These are phyloP conservation scores for Fraxinus sp. DNA, from an alignment of 305 asterid genomes.

Conservation along the genomic window DNA sequence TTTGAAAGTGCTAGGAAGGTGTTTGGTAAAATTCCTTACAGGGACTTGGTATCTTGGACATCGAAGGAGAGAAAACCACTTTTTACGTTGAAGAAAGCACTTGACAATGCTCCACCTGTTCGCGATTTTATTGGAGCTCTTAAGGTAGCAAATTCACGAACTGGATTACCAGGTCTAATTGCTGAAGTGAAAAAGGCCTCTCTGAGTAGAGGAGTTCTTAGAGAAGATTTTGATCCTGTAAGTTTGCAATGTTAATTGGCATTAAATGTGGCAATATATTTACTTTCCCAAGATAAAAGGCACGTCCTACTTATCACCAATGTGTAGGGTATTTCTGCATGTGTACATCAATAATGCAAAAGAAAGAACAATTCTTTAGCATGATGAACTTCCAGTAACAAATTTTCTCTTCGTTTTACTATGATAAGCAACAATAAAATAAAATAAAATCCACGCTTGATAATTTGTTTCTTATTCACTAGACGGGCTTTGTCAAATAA, in stretches of 20 bases:
- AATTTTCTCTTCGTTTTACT: background rate
- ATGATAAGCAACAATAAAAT: no score
- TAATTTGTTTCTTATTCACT: background rate
- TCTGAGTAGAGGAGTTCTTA: conserved; percentile 83
- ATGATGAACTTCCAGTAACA: background rate
- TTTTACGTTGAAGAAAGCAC: conserved; percentile 40
- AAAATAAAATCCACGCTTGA: background rate
- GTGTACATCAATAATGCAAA: background rate
- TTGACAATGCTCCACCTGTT: conserved; percentile 64
- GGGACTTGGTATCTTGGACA: conserved; percentile 52
- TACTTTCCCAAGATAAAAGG: background rate
- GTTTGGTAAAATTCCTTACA: conserved; percentile 42
- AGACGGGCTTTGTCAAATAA: background rate
- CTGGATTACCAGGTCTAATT: conserved; percentile 80
- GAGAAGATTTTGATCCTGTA: conserved; percentile 93
- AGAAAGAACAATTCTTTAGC: background rate
- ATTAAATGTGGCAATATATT: background rate
- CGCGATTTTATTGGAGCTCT: conserved; percentile 88
- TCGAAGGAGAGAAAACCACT: conserved; percentile 70
- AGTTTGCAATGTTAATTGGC: conserved; percentile 28
- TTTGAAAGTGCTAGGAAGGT: conserved; percentile 31
- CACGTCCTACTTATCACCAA: background rate
- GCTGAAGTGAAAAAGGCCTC: conserved; percentile 99
- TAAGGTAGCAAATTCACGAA: conserved; percentile 56
- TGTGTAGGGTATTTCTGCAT: background rate